Evolutionary conservation across 345 rosid genomes (phyloP).

Genomic region (Turnera subulata): DNA sequence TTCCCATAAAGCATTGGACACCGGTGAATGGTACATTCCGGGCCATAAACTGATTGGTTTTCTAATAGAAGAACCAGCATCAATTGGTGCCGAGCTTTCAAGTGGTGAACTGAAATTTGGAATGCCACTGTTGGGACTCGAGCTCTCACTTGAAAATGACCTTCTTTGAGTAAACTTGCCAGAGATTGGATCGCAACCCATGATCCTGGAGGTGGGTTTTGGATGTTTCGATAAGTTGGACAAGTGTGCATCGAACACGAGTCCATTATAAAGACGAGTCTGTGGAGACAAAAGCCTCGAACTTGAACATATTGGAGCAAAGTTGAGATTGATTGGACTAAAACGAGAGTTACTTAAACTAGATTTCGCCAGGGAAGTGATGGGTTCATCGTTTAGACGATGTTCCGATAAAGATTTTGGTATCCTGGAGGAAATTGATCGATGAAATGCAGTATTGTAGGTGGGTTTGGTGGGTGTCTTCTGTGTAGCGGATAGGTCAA

Average conservation of each 20-base stretch:
- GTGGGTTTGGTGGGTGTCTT: neutral
- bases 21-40: slow-evolving; percentile 94
- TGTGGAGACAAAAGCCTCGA: no score
- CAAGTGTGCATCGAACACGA: slow-evolving; percentile 6
- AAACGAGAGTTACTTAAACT: no score
- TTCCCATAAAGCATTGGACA: slow-evolving; percentile 89
- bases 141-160: slow-evolving; percentile 21
- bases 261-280: no score
- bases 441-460: neutral
- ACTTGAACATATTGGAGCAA: no score
- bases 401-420: neutral
- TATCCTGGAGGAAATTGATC: neutral
- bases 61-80: slow-evolving; percentile 76
- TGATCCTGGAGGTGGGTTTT: neutral
- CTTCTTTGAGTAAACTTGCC: slow-evolving; percentile 14
- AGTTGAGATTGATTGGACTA: no score
- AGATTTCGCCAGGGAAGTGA: no score
- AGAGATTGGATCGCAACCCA: neutral
- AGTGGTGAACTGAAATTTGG: slow-evolving; percentile 9
- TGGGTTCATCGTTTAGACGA: neutral
- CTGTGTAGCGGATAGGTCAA: neutral
- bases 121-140: slow-evolving; percentile 13
- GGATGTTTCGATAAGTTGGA: slow-evolving; percentile 6
- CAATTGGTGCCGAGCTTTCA: slow-evolving; percentile 43
- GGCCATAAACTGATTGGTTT: slow-evolving; percentile 91